Base-by-base conservation (phyloP, 768 basidiomycete genomes). In the Coprinopsis strossmayeri region DNA sequence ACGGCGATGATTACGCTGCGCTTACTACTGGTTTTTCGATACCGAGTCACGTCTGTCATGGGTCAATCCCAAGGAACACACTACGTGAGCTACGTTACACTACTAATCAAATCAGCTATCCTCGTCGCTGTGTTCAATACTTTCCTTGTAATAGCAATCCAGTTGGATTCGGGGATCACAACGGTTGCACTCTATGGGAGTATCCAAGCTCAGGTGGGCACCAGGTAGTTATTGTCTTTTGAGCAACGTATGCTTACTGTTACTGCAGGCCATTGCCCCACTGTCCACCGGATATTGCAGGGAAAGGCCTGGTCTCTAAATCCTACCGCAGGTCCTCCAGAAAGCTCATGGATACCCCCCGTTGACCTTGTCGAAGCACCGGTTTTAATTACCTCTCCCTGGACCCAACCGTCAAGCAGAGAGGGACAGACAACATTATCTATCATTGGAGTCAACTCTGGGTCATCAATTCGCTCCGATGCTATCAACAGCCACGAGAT, bases 211-310 rank as follows among this genome's bases (percentile, higher is more conserved):
- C 51, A 52, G 46, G 51, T 48, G 26, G 9, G 46, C 40, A 10
- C 10, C 23, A 5, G 21, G 25, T 17, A 42, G 17, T 23, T 24
- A 38, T 21, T 5, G 18, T 38, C 20, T 17, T 38, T 38, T 38
- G 7, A 5, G 7, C 9, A 20, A 38, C 30, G 7, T 15, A 15
- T 32, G 30, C 15, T 32, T 30, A 34, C 20, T 47, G 34, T 37
- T 15, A 47, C 35, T 25, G 15, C 15, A 58, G 56, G 40, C 41
- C 11, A 55, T 58, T 38, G 54, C 57, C 18, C 54, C 54, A n/a
- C 2, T 28, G 51, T 9, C 44, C 55, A 5, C 13, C 57, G 57
- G n/a, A 50, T 55, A 15, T 38, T 53, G 17, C 52, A 55, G 48
- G 51, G 54, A 9, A 52, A 52, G 28, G 54, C 54, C 15, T 55